A percentile compares a stretch with the other conserved stretches of the same genome.
Conservation (phyloP, 345 rosid genomes). For the Populus simonii region DNA sequence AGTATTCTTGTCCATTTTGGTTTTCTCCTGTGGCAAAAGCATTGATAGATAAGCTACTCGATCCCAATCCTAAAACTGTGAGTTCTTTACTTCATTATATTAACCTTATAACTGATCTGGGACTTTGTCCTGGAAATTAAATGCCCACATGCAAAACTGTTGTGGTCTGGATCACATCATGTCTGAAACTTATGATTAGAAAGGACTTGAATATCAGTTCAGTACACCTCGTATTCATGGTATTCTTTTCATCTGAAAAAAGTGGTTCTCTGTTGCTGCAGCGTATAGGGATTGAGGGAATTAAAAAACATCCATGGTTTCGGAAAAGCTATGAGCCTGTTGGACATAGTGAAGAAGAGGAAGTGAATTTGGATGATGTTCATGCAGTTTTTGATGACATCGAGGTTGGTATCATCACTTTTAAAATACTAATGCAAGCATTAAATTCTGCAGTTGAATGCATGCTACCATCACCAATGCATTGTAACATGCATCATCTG, state of each 20-base stretch:
- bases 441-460: background rate
- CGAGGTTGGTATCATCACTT: conserved; percentile 50
- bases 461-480: background rate
- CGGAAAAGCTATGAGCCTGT: conserved; percentile 51
- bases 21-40: conserved; percentile 67
- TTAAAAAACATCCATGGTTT: conserved; percentile 72
- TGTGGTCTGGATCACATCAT: background rate
- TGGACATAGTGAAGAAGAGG: conserved; percentile 45
- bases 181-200: background rate
- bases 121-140: background rate
- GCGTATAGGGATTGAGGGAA: conserved; percentile 66
- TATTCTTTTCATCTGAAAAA: conserved; percentile 5
- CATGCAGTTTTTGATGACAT: conserved; percentile 77
- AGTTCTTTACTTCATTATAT: conserved; percentile 39
- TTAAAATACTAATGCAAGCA: conserved; percentile 6
- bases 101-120: background rate
- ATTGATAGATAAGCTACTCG: conserved; percentile 68
- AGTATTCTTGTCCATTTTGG: conserved; percentile 78
- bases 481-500: background rate
- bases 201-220: background rate
- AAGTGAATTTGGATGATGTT: conserved; percentile 75
- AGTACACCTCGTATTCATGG: background rate
- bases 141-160: background rate
- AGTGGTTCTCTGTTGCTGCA: conserved; percentile 41
- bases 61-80: conserved; percentile 75